Conservation (phyloP, 2,329 filamentous ascomycete genomes). For the Apiospora rasikravindrae region DNA sequence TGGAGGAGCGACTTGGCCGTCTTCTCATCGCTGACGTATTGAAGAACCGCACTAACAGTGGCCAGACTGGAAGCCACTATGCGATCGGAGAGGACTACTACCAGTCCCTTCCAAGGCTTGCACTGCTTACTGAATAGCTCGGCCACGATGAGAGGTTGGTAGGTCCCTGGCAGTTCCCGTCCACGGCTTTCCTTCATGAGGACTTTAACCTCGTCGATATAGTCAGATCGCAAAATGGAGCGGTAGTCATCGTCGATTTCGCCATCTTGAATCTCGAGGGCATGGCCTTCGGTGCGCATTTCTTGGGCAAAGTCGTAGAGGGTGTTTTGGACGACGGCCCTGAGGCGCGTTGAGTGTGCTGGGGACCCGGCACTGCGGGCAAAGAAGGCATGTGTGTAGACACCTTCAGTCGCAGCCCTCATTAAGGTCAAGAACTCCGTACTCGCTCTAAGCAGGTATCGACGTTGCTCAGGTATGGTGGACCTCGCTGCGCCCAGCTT, state of each 20-base stretch:
- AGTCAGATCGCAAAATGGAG: slow-evolving; percentile 27
- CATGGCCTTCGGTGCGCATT: slow-evolving; percentile 32
- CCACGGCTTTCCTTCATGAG: slow-evolving; percentile 37
- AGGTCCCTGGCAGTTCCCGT: slow-evolving; percentile 43
- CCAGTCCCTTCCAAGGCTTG: slow-evolving; percentile 35
- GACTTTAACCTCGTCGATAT: slow-evolving; percentile 32
- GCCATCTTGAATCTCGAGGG: slow-evolving; percentile 23
- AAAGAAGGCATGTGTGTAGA: slow-evolving; percentile 37
- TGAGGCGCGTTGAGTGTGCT: slow-evolving; percentile 29
- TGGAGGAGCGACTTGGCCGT: slow-evolving; percentile 29
- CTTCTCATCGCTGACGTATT: slow-evolving; percentile 28
- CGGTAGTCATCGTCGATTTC: not conserved
- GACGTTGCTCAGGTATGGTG: slow-evolving; percentile 33
- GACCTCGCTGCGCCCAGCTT: slow-evolving; percentile 32
- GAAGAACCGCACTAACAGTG: slow-evolving; percentile 29
- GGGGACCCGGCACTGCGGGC: slow-evolving; percentile 27
- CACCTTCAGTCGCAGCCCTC: slow-evolving; percentile 35
- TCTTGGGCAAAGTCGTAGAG: slow-evolving; percentile 30
- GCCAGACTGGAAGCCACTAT: slow-evolving; percentile 30
- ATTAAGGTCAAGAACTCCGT: slow-evolving; percentile 32
- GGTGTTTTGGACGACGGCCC: slow-evolving; percentile 34
- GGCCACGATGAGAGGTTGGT: slow-evolving; percentile 41
- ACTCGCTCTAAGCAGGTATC: slow-evolving; percentile 37
- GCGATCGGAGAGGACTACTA: slow-evolving; percentile 24
- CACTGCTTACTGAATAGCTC: slow-evolving; percentile 42